Base-by-base conservation (phyloP, 2,329 filamentous ascomycete genomes). In the Colletotrichum tofieldiae region DNA sequence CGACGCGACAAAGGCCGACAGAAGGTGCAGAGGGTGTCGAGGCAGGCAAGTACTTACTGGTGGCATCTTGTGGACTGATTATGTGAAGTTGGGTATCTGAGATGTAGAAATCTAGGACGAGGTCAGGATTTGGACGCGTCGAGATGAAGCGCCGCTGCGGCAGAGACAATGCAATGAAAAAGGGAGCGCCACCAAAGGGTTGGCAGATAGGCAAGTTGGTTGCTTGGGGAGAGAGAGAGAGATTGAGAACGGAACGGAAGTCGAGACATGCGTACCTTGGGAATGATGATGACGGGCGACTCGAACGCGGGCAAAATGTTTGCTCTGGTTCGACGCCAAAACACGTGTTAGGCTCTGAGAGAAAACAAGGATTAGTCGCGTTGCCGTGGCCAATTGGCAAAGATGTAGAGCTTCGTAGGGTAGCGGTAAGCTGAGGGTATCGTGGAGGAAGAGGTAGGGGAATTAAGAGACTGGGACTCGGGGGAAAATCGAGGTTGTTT, bases 21-120 rank as follows among this genome's bases (percentile, higher is more conserved):
- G 26, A 5, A 32, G 26, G 26, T 37, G 32, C 16, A 32, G 35
- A 23, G 20, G 20, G 23, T 4, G 3, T 12, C 23, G 61, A 62
- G 39, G 47, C 20, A 23, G 60, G 47, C 45, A 37, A 65, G 62
- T 73, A 81, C 82, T 81, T 82, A 84, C 82, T 67, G 80, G 79
- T 78, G 82, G 81, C 81, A 83, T 83, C 52, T 78, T 81, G 73
- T 71, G 58, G 52, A 72, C 66, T 56, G 60, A 65, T 61, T 73
- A 61, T 67, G n/a, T 67, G 66, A 68, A 39, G 39, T 56, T 69
- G 41, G 11, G 52, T 52, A 55, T 60, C 35, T 56, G 26, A 32
- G 51, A 47, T 63, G 55, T 59, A 58, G 56, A 62, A 66, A 62
- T 41, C 72, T 73, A 58, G 12, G 37, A 60, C 29, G 20, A 61